These are phyloP conservation scores for Candida endomychidarum DNA, from an alignment of 805 yeast genomes.

Conservation along the genomic window DNA sequence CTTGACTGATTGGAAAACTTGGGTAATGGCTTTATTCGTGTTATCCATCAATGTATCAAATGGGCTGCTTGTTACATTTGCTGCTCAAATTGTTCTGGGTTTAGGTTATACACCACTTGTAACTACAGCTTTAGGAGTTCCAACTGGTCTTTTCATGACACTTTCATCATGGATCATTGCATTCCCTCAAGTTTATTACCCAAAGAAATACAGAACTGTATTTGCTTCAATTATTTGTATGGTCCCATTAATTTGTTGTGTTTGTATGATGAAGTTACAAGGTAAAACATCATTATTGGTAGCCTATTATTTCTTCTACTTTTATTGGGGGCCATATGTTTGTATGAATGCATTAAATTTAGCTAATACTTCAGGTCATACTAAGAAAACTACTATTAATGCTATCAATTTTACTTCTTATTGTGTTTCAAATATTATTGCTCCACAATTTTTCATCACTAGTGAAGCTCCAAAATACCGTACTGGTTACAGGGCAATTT, in stretches of 20 bases:
- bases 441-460: slow-evolving; percentile 52
- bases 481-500: slow-evolving; percentile 54
- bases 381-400: slow-evolving; percentile 51
- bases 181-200: slow-evolving; percentile 26
- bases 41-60: slow-evolving; percentile 32
- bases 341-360: slow-evolving; percentile 36
- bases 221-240: slow-evolving; percentile 25
- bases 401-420: slow-evolving; percentile 47
- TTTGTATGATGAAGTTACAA: slow-evolving; percentile 40
- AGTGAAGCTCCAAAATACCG: slow-evolving; percentile 50
- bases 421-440: slow-evolving; percentile 54
- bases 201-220: slow-evolving; percentile 19
- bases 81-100: slow-evolving; percentile 48
- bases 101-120: slow-evolving; percentile 47
- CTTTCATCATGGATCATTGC: slow-evolving; percentile 24
- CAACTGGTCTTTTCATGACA: slow-evolving; percentile 53
- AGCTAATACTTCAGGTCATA: slow-evolving; percentile 55
- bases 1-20: slow-evolving; percentile 33
- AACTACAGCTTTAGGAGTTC: slow-evolving; percentile 53
- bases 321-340: slow-evolving; percentile 53
- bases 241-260: slow-evolving; percentile 34
- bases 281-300: slow-evolving; percentile 45
- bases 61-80: slow-evolving; percentile 37
- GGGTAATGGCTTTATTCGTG: slow-evolving; percentile 32
- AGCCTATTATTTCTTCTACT: slow-evolving; percentile 50